Conservation (phyloP, 2,329 filamentous ascomycete genomes). For the Penicillium expansum region DNA sequence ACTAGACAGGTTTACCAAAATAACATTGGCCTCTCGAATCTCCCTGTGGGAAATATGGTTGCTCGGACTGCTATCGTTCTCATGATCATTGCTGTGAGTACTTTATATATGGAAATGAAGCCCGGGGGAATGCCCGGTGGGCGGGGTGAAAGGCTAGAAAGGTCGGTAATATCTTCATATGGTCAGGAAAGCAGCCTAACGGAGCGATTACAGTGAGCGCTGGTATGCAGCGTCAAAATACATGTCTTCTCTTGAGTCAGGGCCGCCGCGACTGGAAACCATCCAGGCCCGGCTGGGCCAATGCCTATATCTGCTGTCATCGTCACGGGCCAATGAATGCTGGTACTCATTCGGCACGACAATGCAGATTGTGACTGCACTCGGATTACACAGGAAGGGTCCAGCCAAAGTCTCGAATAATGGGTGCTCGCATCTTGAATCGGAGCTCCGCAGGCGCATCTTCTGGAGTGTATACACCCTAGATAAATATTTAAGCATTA, state of each 20-base stretch:
- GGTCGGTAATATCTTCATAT: not conserved
- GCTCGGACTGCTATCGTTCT: constrained; percentile 51
- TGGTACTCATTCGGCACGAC: constrained; percentile 61
- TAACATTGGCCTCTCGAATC: constrained; percentile 37
- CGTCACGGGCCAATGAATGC: constrained; percentile 59
- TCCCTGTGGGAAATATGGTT: constrained; percentile 43
- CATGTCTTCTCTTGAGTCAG: constrained; percentile 47
- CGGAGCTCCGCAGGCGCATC: constrained; percentile 56
- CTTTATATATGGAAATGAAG: constrained; percentile 46
- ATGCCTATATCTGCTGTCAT: constrained; percentile 58
- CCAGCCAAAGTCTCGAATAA: constrained; percentile 30
- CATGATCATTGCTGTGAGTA: constrained; percentile 50
- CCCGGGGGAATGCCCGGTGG: constrained; percentile 26
- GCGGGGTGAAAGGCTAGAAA: constrained; percentile 31
- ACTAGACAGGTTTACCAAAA: constrained; percentile 40
- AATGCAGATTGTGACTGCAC: constrained; percentile 52
- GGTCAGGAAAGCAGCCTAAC: not conserved
- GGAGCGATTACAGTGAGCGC: constrained; percentile 28
- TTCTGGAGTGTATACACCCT: constrained; percentile 64
- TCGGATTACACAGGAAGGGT: constrained; percentile 41
- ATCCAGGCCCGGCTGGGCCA: constrained; percentile 59
- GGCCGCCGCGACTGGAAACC: constrained; percentile 54
- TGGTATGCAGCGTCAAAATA: constrained; percentile 41
- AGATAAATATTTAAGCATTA: constrained; percentile 63
- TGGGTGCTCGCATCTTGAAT: constrained; percentile 33